These are phyloP conservation scores for Mrakia hoshinonis DNA, from an alignment of 768 basidiomycete species.

Conservation along the genomic window DNA sequence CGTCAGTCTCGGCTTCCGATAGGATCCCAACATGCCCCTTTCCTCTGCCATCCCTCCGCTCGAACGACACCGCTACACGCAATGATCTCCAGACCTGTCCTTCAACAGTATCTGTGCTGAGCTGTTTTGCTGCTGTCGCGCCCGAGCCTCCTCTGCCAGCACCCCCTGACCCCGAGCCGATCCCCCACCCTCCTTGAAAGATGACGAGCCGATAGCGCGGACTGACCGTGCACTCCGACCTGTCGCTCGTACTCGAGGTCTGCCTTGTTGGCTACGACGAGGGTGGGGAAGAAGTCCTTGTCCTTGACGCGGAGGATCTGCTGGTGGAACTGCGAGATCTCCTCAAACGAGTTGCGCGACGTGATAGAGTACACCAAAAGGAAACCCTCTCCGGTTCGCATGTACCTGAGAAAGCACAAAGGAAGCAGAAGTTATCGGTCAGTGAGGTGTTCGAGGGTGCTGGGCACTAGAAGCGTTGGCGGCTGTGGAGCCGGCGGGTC, in stretches of 20 bases:
- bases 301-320: conserved; percentile 94
- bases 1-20: background rate
- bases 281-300: conserved; percentile 75
- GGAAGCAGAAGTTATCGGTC: background rate
- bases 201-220: background rate
- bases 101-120: too few species aligned
- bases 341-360: conserved; percentile 93
- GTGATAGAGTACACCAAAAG: conserved; percentile 96
- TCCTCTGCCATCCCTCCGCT: background rate
- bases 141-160: background rate
- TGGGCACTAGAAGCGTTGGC: background rate
- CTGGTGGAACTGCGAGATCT: conserved; percentile 91
- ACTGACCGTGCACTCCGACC: conserved; percentile 81
- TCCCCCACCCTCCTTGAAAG: background rate
- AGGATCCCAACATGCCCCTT: background rate
- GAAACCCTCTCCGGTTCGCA: conserved; percentile 73
- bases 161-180: background rate
- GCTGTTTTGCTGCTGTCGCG: too few species aligned
- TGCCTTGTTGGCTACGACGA: conserved; percentile 87
- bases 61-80: too few species aligned
- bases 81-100: too few species aligned
- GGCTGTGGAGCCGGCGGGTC: background rate
- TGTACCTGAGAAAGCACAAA: conserved; percentile 25
- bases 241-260: conserved; percentile 93
- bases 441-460: too few species aligned